phyloP scores from a whole-genome alignment of 371 early-diverging fungal genomes.

The Coemansia sp. region DNA sequence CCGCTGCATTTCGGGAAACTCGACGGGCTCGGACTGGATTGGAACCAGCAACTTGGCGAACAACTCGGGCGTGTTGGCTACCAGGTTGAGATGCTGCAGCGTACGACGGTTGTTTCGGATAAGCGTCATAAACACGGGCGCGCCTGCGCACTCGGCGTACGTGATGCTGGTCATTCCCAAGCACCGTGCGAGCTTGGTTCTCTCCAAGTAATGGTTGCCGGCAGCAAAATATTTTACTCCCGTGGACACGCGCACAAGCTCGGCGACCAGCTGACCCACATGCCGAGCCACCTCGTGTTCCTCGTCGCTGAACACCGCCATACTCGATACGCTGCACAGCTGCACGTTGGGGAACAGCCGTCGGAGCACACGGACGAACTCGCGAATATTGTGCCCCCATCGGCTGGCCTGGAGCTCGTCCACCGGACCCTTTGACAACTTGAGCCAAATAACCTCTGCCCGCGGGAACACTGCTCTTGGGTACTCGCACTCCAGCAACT shows the following conservation, averaged over 20 bases:
- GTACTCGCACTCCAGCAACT: not conserved
- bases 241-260: not conserved
- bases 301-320: not conserved
- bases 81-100: slow-evolving; percentile 9
- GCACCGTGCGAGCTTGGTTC: not conserved
- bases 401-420: not conserved
- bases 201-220: not conserved
- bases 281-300: not conserved
- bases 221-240: slow-evolving; percentile 1
- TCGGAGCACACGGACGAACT: not conserved
- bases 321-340: slow-evolving; percentile 12
- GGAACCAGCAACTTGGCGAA: not conserved
- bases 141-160: slow-evolving; percentile 18
- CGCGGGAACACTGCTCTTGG: not conserved
- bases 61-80: not conserved
- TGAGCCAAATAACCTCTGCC: slow-evolving; percentile 3
- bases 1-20: not conserved
- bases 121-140: slow-evolving; percentile 7
- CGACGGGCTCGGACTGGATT: too few relatives aligned
- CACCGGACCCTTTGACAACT: slow-evolving; percentile 3
- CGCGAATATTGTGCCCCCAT: not conserved
- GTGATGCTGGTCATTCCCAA: slow-evolving; percentile 5
- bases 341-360: slow-evolving; percentile 20
- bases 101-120: slow-evolving; percentile 8
- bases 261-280: not conserved